Conservation (phyloP, 768 basidiomycete genomes). For the Rhodotorula toruloides region DNA sequence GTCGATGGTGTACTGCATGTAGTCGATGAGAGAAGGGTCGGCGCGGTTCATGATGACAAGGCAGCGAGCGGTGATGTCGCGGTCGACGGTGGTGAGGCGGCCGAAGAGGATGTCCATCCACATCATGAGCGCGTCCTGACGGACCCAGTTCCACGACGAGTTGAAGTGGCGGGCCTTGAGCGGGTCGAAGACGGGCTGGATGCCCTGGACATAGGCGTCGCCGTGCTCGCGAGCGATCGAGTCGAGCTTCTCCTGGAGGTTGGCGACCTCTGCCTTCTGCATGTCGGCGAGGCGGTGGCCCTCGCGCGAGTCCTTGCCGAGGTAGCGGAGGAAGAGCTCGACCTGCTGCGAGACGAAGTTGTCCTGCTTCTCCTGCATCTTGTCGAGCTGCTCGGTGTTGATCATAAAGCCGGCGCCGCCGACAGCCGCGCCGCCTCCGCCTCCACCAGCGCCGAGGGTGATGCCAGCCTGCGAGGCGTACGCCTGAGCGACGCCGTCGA, state of each 20-base stretch:
- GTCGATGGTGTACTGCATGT: slow-evolving; percentile 95
- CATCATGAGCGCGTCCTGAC: slow-evolving; percentile 89
- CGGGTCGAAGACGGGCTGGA: slow-evolving; percentile 88
- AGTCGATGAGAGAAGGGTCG: slow-evolving; percentile 80
- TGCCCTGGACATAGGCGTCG: slow-evolving; percentile 85
- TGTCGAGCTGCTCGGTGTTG: slow-evolving; percentile 96
- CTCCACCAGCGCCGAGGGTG: slow-evolving; percentile 66
- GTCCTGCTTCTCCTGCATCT: slow-evolving; percentile 90
- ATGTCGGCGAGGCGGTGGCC: slow-evolving; percentile 84
- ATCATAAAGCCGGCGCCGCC: slow-evolving; percentile 74
- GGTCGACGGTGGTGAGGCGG: slow-evolving; percentile 84
- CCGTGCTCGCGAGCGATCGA: slow-evolving; percentile 87
- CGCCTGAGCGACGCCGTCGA: slow-evolving; percentile 72
- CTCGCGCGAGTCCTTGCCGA: slow-evolving; percentile 83
- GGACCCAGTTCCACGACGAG: slow-evolving; percentile 99
- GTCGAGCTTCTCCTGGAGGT: slow-evolving; percentile 80
- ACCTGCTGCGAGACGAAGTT: slow-evolving; percentile 87
- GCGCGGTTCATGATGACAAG: slow-evolving; percentile 97
- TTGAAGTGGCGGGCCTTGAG: slow-evolving; percentile 97
- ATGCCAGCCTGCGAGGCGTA: slow-evolving; percentile 90
- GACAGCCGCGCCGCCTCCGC: slow-evolving; percentile 58
- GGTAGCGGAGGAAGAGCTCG: slow-evolving; percentile 94
- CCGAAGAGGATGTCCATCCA: slow-evolving; percentile 99
- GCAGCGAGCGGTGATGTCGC: slow-evolving; percentile 89
- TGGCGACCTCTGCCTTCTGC: slow-evolving; percentile 67